Base-by-base conservation (phyloP, 345 rosid species). In the Lepidium africanum region DNA sequence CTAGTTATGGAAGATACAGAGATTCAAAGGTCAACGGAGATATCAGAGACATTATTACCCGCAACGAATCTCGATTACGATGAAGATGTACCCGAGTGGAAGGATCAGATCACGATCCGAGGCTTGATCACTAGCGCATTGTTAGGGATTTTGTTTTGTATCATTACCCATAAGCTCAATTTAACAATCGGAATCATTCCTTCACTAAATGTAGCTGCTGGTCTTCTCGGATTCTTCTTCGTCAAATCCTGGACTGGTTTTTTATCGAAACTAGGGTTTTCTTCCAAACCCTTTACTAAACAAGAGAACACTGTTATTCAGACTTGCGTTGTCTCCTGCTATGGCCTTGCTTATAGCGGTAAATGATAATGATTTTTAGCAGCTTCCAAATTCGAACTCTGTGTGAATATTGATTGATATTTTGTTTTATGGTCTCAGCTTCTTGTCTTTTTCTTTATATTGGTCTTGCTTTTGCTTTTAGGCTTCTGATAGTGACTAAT, bases 151-250 rank as follows among this genome's bases (percentile, higher is more conserved):
- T 80, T 91, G 53, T 91, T 91, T 78, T 91, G 91, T 75, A 80
- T 91, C 74, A 87, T 91, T 69, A 85, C 97, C 0, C 96, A 91
- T 78, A 88, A 85, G 83, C 87, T 91, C 16, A 88, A 85, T 79
- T 76, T 91, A 27, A 91, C 97, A 15, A 86, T 88, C 49, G 96
- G 97, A 23, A 85, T 91, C 65, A 83, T 88, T 46, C 96, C 96
- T 9, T 88, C 96, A 6, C 70, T 91, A 23, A 91, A 91, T 55
- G 93, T 91, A 27, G 88, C 84, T 11, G 96, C 96, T 25, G 23
- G 23, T 21, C 77, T 88, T 19, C 67, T 86, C 66, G 95, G 95
- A 1, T 88, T 84, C 77, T 78, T 83, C 79, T 81, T 88, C 52
- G 70, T 88, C 46, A 84, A 82, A 21, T 21, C 23, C 2, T 21